Evolutionary conservation across 2,329 filamentous ascomycete species (phyloP).

Genomic region (Dendrostoma leiphaemia): DNA sequence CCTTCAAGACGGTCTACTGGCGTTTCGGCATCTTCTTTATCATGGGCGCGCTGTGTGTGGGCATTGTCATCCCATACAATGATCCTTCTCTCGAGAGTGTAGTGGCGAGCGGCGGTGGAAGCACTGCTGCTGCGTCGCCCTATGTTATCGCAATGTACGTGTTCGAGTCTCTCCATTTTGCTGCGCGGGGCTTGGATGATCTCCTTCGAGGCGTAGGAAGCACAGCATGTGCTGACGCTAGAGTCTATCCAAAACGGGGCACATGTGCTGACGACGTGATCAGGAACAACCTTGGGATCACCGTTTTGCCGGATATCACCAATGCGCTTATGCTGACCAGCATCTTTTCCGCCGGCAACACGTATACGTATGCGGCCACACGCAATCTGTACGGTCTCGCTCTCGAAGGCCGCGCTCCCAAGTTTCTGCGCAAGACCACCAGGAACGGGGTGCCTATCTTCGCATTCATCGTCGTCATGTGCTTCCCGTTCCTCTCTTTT

Average conservation of each 20-base stretch:
- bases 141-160: constrained; percentile 59
- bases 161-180: neutral
- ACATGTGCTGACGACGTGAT: constrained; percentile 8
- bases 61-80: constrained; percentile 65
- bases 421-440: constrained; percentile 56
- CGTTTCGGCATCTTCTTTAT: constrained; percentile 71
- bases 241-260: too few relatives aligned
- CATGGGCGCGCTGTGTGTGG: constrained; percentile 63
- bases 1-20: constrained; percentile 72
- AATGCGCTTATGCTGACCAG: constrained; percentile 44
- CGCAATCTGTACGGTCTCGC: constrained; percentile 19
- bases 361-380: constrained; percentile 18
- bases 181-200: neutral
- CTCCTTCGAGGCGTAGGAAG: neutral
- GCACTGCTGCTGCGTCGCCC: constrained; percentile 55
- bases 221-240: too few relatives aligned
- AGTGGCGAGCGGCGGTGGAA: constrained; percentile 39
- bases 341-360: constrained; percentile 20
- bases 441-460: constrained; percentile 60
- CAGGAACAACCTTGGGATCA: constrained; percentile 45
- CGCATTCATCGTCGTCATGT: constrained; percentile 52
- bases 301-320: constrained; percentile 54
- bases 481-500: constrained; percentile 44
- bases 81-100: constrained; percentile 52
- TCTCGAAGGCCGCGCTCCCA: constrained; percentile 18